Conservation (phyloP, 2,329 filamentous ascomycete genomes). For the Pyricularia grisea region DNA sequence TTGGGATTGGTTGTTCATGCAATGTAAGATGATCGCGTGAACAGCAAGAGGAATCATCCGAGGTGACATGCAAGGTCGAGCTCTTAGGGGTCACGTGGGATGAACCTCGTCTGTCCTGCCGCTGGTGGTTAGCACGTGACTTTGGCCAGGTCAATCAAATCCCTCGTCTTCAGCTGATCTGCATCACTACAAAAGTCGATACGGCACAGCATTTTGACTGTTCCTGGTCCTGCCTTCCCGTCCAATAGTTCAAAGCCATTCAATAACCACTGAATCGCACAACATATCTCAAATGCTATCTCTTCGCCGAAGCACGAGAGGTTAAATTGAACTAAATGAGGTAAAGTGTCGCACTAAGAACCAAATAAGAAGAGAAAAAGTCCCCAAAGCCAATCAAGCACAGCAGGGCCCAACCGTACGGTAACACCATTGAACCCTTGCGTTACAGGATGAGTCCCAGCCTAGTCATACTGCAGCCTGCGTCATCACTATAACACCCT, state of each 20-base stretch:
- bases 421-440: not conserved
- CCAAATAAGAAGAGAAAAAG: not conserved
- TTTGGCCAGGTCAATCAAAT: not conserved
- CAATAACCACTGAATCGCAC: no score
- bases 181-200: not conserved
- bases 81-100: not conserved
- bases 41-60: not conserved
- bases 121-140: not conserved
- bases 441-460: not conserved
- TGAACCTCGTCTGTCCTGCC: not conserved
- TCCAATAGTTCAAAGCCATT: not conserved
- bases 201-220: not conserved
- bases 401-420: not conserved
- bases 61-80: not conserved
- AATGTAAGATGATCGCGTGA: not conserved
- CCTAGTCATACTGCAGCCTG: not conserved
- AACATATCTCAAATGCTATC: not conserved
- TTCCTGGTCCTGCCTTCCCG: no score
- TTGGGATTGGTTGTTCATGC: not conserved
- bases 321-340: no score
- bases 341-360: no score
- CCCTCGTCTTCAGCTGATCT: not conserved
- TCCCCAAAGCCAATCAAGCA: no score
- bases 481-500: not conserved
- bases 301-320: no score